phyloP scores from a whole-genome alignment of 306 rosid species.

The Prunus mongolica region DNA sequence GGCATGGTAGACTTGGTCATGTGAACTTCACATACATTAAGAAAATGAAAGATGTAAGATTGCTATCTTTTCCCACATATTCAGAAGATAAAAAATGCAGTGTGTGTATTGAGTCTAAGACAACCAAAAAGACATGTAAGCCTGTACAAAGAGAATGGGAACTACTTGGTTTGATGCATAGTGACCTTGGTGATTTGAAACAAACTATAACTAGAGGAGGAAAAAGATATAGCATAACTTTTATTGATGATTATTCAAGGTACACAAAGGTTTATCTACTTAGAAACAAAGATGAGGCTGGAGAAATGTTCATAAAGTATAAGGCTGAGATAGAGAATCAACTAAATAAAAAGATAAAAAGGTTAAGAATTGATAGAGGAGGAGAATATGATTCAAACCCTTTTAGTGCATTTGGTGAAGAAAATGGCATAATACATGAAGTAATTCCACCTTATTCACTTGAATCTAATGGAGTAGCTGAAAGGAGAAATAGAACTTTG shows the following conservation, averaged over 20 bases:
- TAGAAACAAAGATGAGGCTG: background rate
- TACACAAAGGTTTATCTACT: background rate
- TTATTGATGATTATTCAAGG: slow-evolving; percentile 3
- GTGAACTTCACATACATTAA: background rate
- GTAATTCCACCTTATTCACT: background rate
- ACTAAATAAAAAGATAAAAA: background rate
- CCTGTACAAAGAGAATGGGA: background rate
- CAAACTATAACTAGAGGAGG: background rate
- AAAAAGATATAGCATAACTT: background rate
- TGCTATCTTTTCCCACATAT: background rate
- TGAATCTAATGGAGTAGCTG: background rate
- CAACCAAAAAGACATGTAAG: background rate
- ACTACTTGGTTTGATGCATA: background rate
- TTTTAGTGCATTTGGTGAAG: background rate
- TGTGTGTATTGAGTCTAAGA: background rate
- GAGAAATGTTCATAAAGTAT: background rate
- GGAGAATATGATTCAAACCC: background rate
- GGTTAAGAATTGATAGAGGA: background rate
- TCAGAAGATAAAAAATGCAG: background rate
- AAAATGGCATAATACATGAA: slow-evolving; percentile 12
- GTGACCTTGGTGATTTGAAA: slow-evolving; percentile 1
- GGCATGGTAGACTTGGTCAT: slow-evolving; percentile 3
- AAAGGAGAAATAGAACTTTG: slow-evolving; percentile 3
- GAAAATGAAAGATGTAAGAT: slow-evolving; percentile 1
- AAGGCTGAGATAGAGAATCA: slow-evolving; percentile 3